Evolutionary conservation across 2,329 filamentous ascomycete species (phyloP).

Genomic region (Claviceps capensis): DNA sequence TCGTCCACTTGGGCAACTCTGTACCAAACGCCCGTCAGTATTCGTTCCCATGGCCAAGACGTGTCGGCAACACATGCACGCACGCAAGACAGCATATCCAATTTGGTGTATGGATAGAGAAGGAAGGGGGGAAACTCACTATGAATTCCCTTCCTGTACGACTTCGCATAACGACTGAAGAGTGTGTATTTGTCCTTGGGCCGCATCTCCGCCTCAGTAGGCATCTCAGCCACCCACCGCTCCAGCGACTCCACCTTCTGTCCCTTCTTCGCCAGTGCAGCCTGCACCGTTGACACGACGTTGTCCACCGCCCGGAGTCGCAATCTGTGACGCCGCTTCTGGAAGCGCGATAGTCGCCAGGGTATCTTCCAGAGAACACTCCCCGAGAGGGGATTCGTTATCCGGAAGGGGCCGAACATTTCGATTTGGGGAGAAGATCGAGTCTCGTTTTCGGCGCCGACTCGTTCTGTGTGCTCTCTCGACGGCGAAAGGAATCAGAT

Average conservation of each 20-base stretch:
- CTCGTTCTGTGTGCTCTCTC: too few species aligned
- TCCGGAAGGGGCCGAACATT: slow-evolving; percentile 78
- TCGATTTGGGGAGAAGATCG: background rate
- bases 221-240: slow-evolving; percentile 92
- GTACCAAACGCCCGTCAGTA: slow-evolving; percentile 10
- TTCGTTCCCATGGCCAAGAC: background rate
- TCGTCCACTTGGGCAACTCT: slow-evolving; percentile 88
- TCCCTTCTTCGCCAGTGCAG: slow-evolving; percentile 61
- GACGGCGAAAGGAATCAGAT: too few species aligned
- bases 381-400: slow-evolving; percentile 60
- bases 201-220: slow-evolving; percentile 87
- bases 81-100: background rate
- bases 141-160: slow-evolving; percentile 92
- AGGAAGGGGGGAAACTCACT: slow-evolving; percentile 43
- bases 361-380: slow-evolving; percentile 95
- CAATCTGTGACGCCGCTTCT: slow-evolving; percentile 76
- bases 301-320: slow-evolving; percentile 75
- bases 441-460: background rate
- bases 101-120: background rate
- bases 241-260: slow-evolving; percentile 65
- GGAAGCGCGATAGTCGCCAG: slow-evolving; percentile 84
- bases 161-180: slow-evolving; percentile 92
- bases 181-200: slow-evolving; percentile 96
- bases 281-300: slow-evolving; percentile 72
- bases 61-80: background rate